Percentiles rank a stretch among this genome's conserved stretches.
Conservation (phyloP, 305 asterid genomes). For the Fraxinus velutina region DNA sequence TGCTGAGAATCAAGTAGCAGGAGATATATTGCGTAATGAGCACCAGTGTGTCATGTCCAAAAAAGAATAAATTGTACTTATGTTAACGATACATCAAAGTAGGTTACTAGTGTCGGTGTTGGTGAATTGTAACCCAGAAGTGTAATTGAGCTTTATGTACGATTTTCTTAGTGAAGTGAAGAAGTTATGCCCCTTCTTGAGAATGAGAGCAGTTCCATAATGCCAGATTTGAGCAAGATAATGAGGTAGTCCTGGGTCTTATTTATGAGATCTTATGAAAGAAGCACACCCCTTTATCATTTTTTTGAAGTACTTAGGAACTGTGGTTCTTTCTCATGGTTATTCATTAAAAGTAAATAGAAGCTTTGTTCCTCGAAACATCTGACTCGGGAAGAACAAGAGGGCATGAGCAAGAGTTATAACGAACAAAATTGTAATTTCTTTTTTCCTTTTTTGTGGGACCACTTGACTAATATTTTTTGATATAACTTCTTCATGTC, state of each 20-base stretch:
- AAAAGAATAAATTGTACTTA: background rate
- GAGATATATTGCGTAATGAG: background rate
- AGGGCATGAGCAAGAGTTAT: background rate
- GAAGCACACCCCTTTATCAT: background rate
- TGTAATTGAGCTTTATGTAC: background rate
- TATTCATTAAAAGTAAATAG: background rate
- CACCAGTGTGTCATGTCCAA: background rate
- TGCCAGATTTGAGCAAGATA: background rate
- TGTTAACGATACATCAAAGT: background rate
- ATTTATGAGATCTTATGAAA: background rate
- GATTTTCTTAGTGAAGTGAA: background rate
- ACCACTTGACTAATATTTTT: background rate
- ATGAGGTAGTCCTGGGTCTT: background rate
- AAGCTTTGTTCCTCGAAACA: background rate
- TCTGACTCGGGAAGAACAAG: background rate
- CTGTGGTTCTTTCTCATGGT: background rate
- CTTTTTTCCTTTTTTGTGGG: background rate
- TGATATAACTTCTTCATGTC: conserved; percentile 9
- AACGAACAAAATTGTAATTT: background rate
- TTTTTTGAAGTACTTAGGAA: background rate
- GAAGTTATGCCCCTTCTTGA: background rate
- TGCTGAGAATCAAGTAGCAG: background rate
- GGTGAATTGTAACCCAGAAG: background rate
- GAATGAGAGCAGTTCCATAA: background rate
- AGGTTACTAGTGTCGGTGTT: background rate